Evolutionary conservation across 176 grass and related monocot species (phyloP).

Genomic region (Musa beccarii): DNA sequence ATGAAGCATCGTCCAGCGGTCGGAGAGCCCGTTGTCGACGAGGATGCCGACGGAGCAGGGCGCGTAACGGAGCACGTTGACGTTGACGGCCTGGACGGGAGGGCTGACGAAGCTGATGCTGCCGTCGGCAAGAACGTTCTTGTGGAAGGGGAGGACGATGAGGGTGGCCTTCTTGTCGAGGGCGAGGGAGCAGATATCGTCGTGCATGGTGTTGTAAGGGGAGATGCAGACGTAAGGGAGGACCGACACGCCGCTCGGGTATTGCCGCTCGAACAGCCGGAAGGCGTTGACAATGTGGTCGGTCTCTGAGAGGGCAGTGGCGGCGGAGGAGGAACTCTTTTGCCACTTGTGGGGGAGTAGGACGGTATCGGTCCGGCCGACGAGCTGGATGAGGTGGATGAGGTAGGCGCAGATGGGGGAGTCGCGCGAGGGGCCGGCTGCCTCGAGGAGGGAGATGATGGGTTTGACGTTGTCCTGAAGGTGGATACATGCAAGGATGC

Average conservation of each 20-base stretch:
- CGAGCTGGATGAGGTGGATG: slow-evolving; percentile 72
- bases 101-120: slow-evolving; percentile 29
- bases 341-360: slow-evolving; percentile 59
- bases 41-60: slow-evolving; percentile 75
- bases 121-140: slow-evolving; percentile 42
- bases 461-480: slow-evolving; percentile 26
- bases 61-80: slow-evolving; percentile 46
- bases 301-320: slow-evolving; percentile 3
- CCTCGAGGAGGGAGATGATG: slow-evolving; percentile 52
- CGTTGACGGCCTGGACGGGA: slow-evolving; percentile 38
- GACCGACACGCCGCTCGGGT: slow-evolving; percentile 29
- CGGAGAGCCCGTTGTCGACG: slow-evolving; percentile 36
- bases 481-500: slow-evolving; percentile 57
- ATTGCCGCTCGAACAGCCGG: slow-evolving; percentile 49
- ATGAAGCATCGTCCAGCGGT: neutral
- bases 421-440: slow-evolving; percentile 43
- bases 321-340: neutral
- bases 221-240: slow-evolving; percentile 62
- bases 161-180: slow-evolving; percentile 53
- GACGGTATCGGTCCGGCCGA: slow-evolving; percentile 56
- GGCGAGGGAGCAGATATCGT: slow-evolving; percentile 69
- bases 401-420: slow-evolving; percentile 55
- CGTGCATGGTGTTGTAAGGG: slow-evolving; percentile 77
- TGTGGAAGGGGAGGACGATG: slow-evolving; percentile 68
- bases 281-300: slow-evolving; percentile 82